phyloP scores from a whole-genome alignment of 2,329 filamentous ascomycete species.

The Alternaria gaisen region DNA sequence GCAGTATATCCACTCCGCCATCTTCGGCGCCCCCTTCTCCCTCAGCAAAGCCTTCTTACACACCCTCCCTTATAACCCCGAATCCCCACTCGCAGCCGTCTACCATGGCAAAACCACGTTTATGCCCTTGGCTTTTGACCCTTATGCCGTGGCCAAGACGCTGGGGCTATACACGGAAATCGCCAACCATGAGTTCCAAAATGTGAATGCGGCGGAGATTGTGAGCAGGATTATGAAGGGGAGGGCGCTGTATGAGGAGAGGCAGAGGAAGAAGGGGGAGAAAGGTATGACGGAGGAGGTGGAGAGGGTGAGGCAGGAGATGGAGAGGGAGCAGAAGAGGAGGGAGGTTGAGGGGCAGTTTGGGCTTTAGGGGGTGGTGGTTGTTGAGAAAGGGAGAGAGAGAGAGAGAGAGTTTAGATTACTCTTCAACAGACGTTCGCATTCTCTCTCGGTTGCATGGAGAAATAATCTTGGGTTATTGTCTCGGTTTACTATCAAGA shows the following conservation, averaged over 20 bases:
- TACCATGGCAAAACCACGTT: conserved; percentile 98
- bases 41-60: conserved; percentile 80
- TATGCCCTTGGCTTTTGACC: conserved; percentile 69
- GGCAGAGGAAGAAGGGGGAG: conserved; percentile 87
- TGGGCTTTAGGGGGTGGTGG: conserved; percentile 29
- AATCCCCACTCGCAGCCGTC: conserved; percentile 71
- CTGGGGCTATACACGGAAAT: conserved; percentile 88
- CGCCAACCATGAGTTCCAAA: conserved; percentile 77
- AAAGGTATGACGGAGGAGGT: conserved; percentile 79
- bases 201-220: conserved; percentile 92
- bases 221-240: conserved; percentile 90
- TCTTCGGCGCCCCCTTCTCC: conserved; percentile 90
- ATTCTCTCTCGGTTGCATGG: no score
- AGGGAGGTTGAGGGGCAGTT: conserved; percentile 54
- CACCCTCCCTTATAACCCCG: conserved; percentile 68
- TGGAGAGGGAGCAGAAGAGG: conserved; percentile 47
- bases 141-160: conserved; percentile 78
- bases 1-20: conserved; percentile 84
- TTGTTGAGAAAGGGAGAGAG: no score
- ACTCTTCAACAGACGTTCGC: fast-evolving
- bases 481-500: no score
- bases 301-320: conserved; percentile 48
- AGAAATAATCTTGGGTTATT: no score
- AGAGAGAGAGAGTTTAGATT: no score
- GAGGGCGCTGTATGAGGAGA: conserved; percentile 85